Evolutionary conservation across 345 rosid species (phyloP).

Genomic region (Hibiscus trionum): DNA sequence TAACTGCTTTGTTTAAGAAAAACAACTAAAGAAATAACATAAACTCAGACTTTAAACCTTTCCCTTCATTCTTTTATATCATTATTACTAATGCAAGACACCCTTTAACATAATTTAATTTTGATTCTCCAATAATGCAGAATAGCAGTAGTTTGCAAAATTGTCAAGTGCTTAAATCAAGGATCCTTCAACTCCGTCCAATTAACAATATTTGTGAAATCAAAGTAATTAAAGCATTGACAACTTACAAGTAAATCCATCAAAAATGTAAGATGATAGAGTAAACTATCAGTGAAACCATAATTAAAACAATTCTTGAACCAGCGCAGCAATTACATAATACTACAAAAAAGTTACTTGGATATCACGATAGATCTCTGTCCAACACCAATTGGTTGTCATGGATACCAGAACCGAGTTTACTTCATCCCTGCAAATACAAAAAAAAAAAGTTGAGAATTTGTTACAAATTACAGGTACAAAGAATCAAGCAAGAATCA

Average conservation of each 20-base stretch:
- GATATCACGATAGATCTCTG: background rate
- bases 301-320: background rate
- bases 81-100: too few species aligned
- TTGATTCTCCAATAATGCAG: too few species aligned
- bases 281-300: background rate
- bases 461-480: background rate
- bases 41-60: too few species aligned
- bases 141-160: too few species aligned
- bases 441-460: background rate
- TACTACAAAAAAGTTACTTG: background rate
- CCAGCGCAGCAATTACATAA: background rate
- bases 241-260: background rate
- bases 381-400: background rate
- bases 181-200: too few species aligned
- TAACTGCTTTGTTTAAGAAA: too few species aligned
- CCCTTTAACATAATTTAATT: too few species aligned
- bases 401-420: background rate
- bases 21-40: too few species aligned
- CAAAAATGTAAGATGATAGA: background rate
- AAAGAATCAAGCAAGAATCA: background rate
- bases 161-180: too few species aligned
- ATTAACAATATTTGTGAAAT: background rate
- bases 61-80: too few species aligned
- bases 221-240: background rate
- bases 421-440: conserved; percentile 1